These are phyloP conservation scores for Suillus sp. DNA, from an alignment of 768 basidiomycete species.

Conservation along the genomic window DNA sequence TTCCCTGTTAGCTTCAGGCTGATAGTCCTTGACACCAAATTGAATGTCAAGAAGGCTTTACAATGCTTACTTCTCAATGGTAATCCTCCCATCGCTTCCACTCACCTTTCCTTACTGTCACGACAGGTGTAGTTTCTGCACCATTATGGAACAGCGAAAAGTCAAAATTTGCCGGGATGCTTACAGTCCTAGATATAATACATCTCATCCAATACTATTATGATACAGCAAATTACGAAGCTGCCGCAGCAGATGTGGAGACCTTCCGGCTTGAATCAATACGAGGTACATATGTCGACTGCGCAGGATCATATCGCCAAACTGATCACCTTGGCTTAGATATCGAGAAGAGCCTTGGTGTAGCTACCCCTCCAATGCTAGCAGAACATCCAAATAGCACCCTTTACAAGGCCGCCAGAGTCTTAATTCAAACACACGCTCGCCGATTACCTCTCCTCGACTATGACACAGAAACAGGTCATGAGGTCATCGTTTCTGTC, in stretches of 20 bases:
- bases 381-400: constrained; percentile 86
- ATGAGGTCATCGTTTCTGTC: constrained; percentile 94
- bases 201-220: constrained; percentile 99
- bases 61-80: constrained; percentile 86
- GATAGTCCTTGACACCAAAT: constrained; percentile 94
- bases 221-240: constrained; percentile 77
- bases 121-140: constrained; percentile 91
- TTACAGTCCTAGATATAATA: constrained; percentile 98
- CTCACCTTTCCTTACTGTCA: constrained; percentile 1
- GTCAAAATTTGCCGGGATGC: constrained; percentile 95
- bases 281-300: constrained; percentile 59
- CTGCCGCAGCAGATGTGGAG: constrained; percentile 89
- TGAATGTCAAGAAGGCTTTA: constrained; percentile 94
- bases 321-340: constrained; percentile 48
- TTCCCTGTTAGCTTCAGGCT: constrained; percentile 96
- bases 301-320: constrained; percentile 12
- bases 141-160: constrained; percentile 97
- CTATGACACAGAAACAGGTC: constrained; percentile 88
- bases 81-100: constrained; percentile 25
- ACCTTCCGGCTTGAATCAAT: constrained; percentile 86
- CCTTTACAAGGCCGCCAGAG: constrained; percentile 86
- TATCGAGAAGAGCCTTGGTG: constrained; percentile 90
- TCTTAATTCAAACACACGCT: constrained; percentile 93
- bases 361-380: constrained; percentile 88
- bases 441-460: constrained; percentile 93